Base-by-base conservation (phyloP, 2,329 filamentous ascomycete species). In the Eutypa lata region DNA sequence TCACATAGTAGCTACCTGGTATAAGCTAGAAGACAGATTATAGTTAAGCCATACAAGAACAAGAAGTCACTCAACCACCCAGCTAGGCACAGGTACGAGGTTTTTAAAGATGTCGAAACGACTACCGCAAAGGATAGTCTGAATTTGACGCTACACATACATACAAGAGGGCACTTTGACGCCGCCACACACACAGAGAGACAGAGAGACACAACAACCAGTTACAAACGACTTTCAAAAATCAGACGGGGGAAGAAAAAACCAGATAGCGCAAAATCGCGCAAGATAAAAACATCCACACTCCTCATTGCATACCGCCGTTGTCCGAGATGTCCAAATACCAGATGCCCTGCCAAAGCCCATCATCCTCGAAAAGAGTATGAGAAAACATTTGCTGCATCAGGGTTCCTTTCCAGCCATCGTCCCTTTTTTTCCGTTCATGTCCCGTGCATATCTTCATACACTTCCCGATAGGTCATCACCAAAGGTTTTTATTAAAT, bases 211-310 rank as follows among this genome's bases (percentile, higher is more conserved):
- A 31, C 26, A 31, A 31, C n/a, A n/a, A n/a, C n/a, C 26, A 31
- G 6, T 31, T 31, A 31, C 26, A 31, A 31, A 31, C 26, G 10
- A 31, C 26, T 31, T 31, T 31, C 26, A 31, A 31, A 31, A 31
- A 31, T 31, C 26, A 31, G 26, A 31, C 26, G 26, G 26, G 26
- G 10, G 26, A 35, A 73, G 71, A 69, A 71, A 67, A 71, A 69
- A 66, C 62, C 61, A 45, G 42, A 45, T 45, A 11, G 42, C 21
- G 22, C n/a, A 26, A 18, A 38, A 38, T 38, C n/a, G n/a, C n/a
- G n/a, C n/a, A n/a, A n/a, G n/a, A n/a, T n/a, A 35, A 45, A 24
- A 26, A n/a, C 22, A 28, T 28, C 42, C 42, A 26, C 42, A 4
- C 42, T 26, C 42, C 42, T 45, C 40, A 45, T 45, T 18, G 21